These are phyloP conservation scores for Candida oleophila DNA, from an alignment of 805 yeast species.

Conservation along the genomic window DNA sequence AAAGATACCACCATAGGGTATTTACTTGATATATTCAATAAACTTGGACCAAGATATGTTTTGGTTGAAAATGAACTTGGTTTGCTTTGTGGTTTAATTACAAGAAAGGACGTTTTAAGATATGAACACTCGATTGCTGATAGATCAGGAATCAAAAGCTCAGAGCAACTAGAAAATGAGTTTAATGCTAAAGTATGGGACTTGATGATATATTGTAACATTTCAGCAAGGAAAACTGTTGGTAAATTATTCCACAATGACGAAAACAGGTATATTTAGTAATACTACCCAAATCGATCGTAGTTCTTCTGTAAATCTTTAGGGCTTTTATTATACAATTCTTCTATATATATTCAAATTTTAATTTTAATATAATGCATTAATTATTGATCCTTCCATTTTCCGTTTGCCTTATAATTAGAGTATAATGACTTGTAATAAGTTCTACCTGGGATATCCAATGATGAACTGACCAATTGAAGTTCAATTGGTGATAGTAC, in stretches of 20 bases:
- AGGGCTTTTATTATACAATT: not conserved
- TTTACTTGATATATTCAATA: constrained; percentile 65
- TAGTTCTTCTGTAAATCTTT: not conserved
- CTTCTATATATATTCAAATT: not conserved
- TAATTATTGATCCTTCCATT: constrained; percentile 65
- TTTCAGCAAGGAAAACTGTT: constrained; percentile 19
- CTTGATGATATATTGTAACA: constrained; percentile 19
- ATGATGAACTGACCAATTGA: constrained; percentile 54
- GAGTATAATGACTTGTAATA: constrained; percentile 66
- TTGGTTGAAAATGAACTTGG: constrained; percentile 62
- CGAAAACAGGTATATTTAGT: constrained; percentile 22
- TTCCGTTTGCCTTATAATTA: constrained; percentile 74
- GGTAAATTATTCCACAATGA: constrained; percentile 33
- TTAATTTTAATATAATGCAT: not conserved
- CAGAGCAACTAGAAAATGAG: constrained; percentile 14
- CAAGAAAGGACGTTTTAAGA: constrained; percentile 78
- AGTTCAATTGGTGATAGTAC: constrained; percentile 68
- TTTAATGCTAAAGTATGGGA: constrained; percentile 39
- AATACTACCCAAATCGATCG: not conserved
- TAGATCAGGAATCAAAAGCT: constrained; percentile 9
- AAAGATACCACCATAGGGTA: constrained; percentile 56
- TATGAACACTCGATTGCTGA: constrained; percentile 48
- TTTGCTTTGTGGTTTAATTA: constrained; percentile 66
- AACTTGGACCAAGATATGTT: constrained; percentile 76
- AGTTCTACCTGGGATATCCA: constrained; percentile 69